phyloP scores from a whole-genome alignment of 768 basidiomycete genomes.

The Tylopilus rubrobrunneus region DNA sequence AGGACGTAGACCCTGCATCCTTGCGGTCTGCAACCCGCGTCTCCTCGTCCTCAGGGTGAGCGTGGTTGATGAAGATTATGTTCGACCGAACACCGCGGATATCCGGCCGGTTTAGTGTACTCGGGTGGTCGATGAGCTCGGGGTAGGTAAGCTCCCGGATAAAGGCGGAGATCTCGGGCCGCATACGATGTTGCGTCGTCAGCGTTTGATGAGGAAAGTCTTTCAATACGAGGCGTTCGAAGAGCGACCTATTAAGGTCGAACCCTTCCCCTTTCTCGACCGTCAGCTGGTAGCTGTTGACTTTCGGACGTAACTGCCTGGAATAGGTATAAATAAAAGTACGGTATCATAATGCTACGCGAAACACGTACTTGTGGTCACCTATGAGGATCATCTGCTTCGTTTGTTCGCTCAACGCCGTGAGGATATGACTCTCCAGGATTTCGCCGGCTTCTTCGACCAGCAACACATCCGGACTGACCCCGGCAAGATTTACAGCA shows the following conservation, averaged over 20 bases:
- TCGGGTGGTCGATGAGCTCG: conserved; percentile 55
- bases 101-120: conserved; percentile 46
- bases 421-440: conserved; percentile 63
- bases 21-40: conserved; percentile 38
- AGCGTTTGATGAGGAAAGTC: conserved; percentile 61
- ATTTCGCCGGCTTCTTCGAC: conserved; percentile 78
- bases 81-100: conserved; percentile 56
- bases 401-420: conserved; percentile 46
- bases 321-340: neutral
- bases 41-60: conserved; percentile 51
- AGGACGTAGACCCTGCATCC: conserved; percentile 47
- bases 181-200: conserved; percentile 63
- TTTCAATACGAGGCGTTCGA: conserved; percentile 62
- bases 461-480: conserved; percentile 49
- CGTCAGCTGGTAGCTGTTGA: conserved; percentile 60
- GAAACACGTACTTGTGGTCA: conserved; percentile 56
- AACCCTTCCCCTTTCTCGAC: conserved; percentile 69
- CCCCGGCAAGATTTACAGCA: conserved; percentile 41
- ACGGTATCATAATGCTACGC: neutral
- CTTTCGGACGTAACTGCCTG: conserved; percentile 72
- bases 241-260: conserved; percentile 64
- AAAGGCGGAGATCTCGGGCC: conserved; percentile 68
- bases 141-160: conserved; percentile 65
- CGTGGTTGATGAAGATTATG: conserved; percentile 60
- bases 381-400: conserved; percentile 65